These are phyloP conservation scores for Roridomyces roridus DNA, from an alignment of 768 basidiomycete species.

Conservation along the genomic window DNA sequence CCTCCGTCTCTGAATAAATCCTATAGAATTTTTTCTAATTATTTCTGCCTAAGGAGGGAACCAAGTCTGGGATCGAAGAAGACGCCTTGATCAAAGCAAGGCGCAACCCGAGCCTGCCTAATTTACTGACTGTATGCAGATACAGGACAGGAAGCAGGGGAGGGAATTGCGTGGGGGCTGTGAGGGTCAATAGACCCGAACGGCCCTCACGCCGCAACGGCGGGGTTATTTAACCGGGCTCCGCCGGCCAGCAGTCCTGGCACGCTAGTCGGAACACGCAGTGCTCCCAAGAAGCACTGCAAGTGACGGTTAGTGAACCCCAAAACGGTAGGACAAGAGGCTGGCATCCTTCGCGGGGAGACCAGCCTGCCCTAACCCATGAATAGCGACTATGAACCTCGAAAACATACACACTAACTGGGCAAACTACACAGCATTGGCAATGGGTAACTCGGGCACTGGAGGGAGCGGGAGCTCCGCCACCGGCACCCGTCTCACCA, in stretches of 20 bases:
- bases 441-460: neutral
- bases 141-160: too few relatives aligned
- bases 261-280: neutral
- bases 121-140: too few relatives aligned
- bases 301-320: neutral
- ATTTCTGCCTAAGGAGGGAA: too few relatives aligned
- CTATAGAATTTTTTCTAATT: too few relatives aligned
- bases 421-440: neutral
- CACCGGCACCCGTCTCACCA: slow-evolving; percentile 2
- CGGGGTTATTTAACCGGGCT: neutral
- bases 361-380: neutral
- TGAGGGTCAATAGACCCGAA: too few relatives aligned
- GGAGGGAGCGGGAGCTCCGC: slow-evolving; percentile 12
- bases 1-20: too few relatives aligned
- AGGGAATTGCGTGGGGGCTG: too few relatives aligned
- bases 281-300: neutral
- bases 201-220: neutral
- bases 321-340: too few relatives aligned
- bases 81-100: too few relatives aligned
- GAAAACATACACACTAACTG: neutral
- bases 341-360: neutral
- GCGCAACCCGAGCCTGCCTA: too few relatives aligned
- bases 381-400: neutral
- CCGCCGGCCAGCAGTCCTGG: slow-evolving; percentile 9
- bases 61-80: too few relatives aligned